A percentile compares a stretch with the other conserved stretches of the same genome.
These are phyloP conservation scores for Zymoseptoria pseudotritici DNA, from an alignment of 2,329 filamentous ascomycete species.

Conservation along the genomic window DNA sequence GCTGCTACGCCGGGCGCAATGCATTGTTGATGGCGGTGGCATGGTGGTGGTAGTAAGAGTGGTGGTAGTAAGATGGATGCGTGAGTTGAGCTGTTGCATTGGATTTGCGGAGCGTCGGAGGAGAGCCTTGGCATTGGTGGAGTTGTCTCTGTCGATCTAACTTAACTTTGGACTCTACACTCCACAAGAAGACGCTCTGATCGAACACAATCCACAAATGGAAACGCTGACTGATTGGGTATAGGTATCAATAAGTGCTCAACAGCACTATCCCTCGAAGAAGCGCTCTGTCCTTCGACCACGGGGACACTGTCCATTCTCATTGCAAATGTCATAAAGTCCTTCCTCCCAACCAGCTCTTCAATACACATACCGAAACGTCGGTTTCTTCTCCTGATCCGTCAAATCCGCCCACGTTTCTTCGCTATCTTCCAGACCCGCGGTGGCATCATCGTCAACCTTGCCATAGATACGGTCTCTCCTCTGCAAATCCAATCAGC, in stretches of 20 bases:
- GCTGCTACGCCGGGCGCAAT: slow-evolving; percentile 15
- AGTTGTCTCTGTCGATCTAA: background rate
- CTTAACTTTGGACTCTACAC: background rate
- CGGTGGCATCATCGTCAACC: background rate
- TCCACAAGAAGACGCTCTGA: too few species aligned
- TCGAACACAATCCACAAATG: too few species aligned
- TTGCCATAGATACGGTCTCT: slow-evolving; percentile 17
- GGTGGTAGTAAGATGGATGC: background rate
- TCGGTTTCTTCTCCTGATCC: slow-evolving; percentile 17
- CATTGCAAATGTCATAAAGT: background rate
- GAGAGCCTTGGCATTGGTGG: background rate
- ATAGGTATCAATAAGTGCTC: background rate
- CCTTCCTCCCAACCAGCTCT: background rate
- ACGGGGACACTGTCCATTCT: background rate
- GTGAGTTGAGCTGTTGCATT: background rate
- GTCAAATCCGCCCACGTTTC: slow-evolving; percentile 19
- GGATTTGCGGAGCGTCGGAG: background rate
- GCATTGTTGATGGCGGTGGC: slow-evolving; percentile 8
- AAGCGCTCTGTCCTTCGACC: background rate
- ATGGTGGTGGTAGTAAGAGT: background rate
- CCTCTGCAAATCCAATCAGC: background rate
- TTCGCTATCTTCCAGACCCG: background rate
- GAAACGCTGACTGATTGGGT: background rate
- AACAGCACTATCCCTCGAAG: background rate
- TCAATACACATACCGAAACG: slow-evolving; percentile 15